Conservation (phyloP, 106 monocot species). For the Cymbidium sinense region DNA sequence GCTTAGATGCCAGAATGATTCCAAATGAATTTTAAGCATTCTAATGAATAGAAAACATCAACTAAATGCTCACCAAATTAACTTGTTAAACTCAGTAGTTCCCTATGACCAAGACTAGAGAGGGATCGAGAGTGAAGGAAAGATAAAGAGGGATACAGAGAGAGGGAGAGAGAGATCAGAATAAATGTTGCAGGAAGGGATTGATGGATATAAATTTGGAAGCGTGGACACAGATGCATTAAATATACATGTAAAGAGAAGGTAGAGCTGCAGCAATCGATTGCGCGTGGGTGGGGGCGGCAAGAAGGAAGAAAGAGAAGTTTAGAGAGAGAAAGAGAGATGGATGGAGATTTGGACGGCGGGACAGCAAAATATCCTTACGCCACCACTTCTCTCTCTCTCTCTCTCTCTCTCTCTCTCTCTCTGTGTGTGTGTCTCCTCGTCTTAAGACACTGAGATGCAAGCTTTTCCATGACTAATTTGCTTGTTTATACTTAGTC, state of each 20-base stretch:
- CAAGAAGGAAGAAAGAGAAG: slow-evolving; percentile 13
- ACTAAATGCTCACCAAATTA: not conserved
- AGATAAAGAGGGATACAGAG: not conserved
- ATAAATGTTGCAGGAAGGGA: too few relatives aligned
- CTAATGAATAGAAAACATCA: not conserved
- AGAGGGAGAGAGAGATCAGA: slow-evolving; percentile 4
- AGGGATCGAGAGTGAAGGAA: not conserved
- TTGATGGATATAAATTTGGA: too few relatives aligned
- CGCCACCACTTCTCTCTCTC: slow-evolving; percentile 15
- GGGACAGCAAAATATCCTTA: slow-evolving; percentile 24
- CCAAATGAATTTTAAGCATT: not conserved
- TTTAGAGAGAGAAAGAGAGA: slow-evolving; percentile 11
- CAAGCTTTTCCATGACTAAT: not conserved
- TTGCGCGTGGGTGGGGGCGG: slow-evolving; percentile 64
- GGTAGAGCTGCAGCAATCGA: slow-evolving; percentile 28
- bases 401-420: not conserved
- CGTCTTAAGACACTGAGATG: not conserved
- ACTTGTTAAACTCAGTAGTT: too few relatives aligned
- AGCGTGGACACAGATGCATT: not conserved
- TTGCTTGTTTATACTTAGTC: not conserved
- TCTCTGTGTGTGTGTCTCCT: not conserved
- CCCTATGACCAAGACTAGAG: too few relatives aligned
- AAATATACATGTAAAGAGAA: slow-evolving; percentile 10
- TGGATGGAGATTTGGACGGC: slow-evolving; percentile 35
- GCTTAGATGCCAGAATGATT: not conserved